Base-by-base conservation (phyloP, 352 stramenopile species). In the Hyaloperonospora brassicae region DNA sequence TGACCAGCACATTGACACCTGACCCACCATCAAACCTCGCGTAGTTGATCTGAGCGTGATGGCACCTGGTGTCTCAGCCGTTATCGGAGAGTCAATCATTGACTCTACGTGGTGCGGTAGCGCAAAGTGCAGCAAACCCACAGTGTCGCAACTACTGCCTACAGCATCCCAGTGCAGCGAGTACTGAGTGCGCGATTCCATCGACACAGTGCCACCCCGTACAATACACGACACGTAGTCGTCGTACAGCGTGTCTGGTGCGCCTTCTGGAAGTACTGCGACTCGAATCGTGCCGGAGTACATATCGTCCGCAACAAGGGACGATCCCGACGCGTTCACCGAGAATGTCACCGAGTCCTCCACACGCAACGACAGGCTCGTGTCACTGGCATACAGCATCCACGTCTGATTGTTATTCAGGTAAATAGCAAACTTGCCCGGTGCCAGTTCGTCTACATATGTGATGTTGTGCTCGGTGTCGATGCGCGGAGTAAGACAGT, bases 321-420 rank as follows among this genome's bases (percentile, higher is more conserved):
- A 79, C 14, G 63, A 73, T 3, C 56, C 56, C 5, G 64, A 55
- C 4, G 49, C 52, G 25, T 86, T 74, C 14, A 75, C 51, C 1
- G 61, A 79, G 45, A 71, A 67, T 13, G 55, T 41, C 24, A 68
- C 60, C 36, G 52, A 59, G 3, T 66, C 35, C 42, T 83, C 68
- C 27, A 79, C 50, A n/a, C 55, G 70, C 39, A 85, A 70, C 4
- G 57, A 73, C 4, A 66, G 55, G 25, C 47, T 70, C 22, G 66
- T 60, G 41, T 72, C 62, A 30, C 66, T 81, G 0, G 75, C 53
- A 51, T 84, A 91, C 31, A 91, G 47, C n/a, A 91, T 73, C 81
- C 81, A 91, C 30, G 66, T 85, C 55, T 87, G 76, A 13, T 65
- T 79, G 62, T 87, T 91, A 60, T 70, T 69, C 30, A 89, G 57